Conservation (phyloP, 768 basidiomycete genomes). For the Neoboletus magnificus region DNA sequence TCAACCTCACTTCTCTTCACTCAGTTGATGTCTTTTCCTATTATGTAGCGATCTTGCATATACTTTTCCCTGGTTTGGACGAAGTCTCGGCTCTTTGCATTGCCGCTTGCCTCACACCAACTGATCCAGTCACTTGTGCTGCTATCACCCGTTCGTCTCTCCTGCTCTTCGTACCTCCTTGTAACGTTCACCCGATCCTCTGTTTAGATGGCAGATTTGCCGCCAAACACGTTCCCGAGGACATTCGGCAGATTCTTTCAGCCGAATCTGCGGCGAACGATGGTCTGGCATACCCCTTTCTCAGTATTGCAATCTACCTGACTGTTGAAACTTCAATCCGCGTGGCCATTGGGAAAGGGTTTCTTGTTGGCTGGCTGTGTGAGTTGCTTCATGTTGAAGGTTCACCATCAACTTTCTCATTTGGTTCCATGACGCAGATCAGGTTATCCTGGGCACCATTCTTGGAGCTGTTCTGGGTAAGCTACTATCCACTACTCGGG, state of each 20-base stretch:
- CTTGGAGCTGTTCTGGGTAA: conserved; percentile 59
- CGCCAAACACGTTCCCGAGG: conserved; percentile 61
- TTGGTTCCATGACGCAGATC: conserved; percentile 45
- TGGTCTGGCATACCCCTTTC: conserved; percentile 91
- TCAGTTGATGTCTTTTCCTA: neutral
- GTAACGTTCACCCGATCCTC: neutral
- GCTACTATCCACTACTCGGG: conserved; percentile 3
- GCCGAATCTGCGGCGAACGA: conserved; percentile 96
- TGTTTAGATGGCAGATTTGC: conserved; percentile 66
- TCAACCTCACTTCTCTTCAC: neutral
- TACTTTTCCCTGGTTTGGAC: conserved; percentile 66
- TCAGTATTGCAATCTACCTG: conserved; percentile 83
- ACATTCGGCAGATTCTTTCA: conserved; percentile 76
- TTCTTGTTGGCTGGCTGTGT: conserved; percentile 82
- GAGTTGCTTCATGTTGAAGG: neutral
- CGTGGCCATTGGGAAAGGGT: conserved; percentile 78
- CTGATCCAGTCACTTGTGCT: conserved; percentile 91
- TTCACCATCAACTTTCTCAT: neutral
- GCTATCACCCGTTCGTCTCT: conserved; percentile 60
- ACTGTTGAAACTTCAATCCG: conserved; percentile 61
- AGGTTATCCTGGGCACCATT: conserved; percentile 72
- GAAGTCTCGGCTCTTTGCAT: conserved; percentile 80
- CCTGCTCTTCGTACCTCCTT: neutral
- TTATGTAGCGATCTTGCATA: conserved; percentile 58
- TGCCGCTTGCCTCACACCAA: conserved; percentile 88